Evolutionary conservation across 2,329 filamentous ascomycete genomes (phyloP).

Genomic region (Pleoardoris graminearum): DNA sequence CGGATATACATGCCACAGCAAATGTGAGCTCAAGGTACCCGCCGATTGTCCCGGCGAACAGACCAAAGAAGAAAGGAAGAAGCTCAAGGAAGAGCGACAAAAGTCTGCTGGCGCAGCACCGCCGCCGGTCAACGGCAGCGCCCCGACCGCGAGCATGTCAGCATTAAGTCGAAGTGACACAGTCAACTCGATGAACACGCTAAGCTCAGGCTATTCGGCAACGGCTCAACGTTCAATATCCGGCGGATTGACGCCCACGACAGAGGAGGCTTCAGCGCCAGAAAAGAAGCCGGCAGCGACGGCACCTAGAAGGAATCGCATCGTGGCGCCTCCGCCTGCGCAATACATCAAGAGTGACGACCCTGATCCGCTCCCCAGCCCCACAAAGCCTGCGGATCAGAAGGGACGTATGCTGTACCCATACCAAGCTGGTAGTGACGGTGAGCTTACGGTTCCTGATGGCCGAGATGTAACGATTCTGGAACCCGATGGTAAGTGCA

Average conservation of each 20-base stretch:
- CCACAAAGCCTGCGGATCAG: conserved; percentile 55
- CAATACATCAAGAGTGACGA: conserved; percentile 74
- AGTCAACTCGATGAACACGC: conserved; percentile 72
- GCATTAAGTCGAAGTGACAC: conserved; percentile 79
- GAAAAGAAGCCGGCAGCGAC: conserved; percentile 42
- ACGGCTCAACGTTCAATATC: conserved; percentile 77
- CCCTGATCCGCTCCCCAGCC: conserved; percentile 47
- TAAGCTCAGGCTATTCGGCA: conserved; percentile 84
- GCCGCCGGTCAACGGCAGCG: conserved; percentile 50
- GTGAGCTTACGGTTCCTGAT: conserved; percentile 79
- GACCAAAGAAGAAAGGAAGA: conserved; percentile 93
- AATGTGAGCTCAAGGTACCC: conserved; percentile 98
- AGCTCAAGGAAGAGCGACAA: conserved; percentile 84
- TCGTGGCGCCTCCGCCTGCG: conserved; percentile 84
- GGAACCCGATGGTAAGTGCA: conserved; percentile 80
- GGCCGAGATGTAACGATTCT: conserved; percentile 76
- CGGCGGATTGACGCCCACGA: conserved; percentile 57
- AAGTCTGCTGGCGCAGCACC: conserved; percentile 66
- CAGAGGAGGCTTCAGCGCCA: conserved; percentile 51
- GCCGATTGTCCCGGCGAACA: conserved; percentile 94
- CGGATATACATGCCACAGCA: conserved; percentile 96
- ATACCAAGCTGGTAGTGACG: conserved; percentile 79
- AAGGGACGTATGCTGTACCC: conserved; percentile 87
- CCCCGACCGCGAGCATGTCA: conserved; percentile 61
- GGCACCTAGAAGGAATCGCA: conserved; percentile 61